phyloP scores from a whole-genome alignment of 2,329 filamentous ascomycete species.

The Colletotrichum agaves region DNA sequence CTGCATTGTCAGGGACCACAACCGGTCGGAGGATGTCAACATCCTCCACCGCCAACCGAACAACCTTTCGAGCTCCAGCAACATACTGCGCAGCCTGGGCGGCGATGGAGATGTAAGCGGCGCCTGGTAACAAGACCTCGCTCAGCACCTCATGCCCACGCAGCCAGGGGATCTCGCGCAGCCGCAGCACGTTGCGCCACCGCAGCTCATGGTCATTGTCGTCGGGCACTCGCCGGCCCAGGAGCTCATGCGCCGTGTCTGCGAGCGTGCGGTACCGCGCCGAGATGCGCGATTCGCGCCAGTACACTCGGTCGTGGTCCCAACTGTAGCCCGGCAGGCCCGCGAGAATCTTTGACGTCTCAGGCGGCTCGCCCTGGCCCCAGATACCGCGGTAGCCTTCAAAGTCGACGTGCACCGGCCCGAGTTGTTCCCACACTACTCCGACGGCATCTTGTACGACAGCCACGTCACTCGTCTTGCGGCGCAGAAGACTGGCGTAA shows the following conservation, averaged over 20 bases:
- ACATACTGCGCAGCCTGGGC: constrained; percentile 41
- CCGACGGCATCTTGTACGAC: no score
- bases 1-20: no score
- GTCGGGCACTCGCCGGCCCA: not conserved
- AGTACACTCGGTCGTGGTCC: not conserved
- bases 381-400: no score
- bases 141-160: constrained; percentile 48
- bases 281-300: not conserved
- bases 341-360: not conserved
- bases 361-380: no score
- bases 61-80: not conserved
- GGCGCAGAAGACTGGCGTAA: no score
- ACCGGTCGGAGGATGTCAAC: not conserved
- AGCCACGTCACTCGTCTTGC: no score
- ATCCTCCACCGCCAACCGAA: not conserved
- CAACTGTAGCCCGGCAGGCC: not conserved
- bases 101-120: constrained; percentile 51
- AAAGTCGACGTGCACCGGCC: no score
- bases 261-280: not conserved
- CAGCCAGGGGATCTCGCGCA: constrained; percentile 50
- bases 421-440: no score
- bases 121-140: constrained; percentile 52
- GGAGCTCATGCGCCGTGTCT: not conserved
- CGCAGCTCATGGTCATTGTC: not conserved
- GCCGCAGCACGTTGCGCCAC: constrained; percentile 43